Evolutionary conservation across 768 basidiomycete genomes (phyloP).

Genomic region (Trametes maxima): DNA sequence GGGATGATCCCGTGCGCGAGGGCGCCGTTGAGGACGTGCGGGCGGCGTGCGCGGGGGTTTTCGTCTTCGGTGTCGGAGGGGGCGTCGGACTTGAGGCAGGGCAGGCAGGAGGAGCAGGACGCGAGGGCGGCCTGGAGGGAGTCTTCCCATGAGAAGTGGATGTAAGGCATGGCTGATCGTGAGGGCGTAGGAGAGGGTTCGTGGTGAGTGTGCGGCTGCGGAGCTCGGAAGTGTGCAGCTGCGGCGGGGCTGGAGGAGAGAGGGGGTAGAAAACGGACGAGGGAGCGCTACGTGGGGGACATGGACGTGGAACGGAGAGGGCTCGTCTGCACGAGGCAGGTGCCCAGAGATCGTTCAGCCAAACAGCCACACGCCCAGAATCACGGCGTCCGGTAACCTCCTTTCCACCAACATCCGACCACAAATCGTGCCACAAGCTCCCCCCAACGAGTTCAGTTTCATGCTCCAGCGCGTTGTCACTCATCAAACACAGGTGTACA

Average conservation of each 20-base stretch:
- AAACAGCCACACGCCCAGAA: background rate
- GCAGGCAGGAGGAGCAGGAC: constrained; percentile 62
- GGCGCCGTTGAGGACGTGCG: constrained; percentile 7
- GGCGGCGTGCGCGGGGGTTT: constrained; percentile 18
- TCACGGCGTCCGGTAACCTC: constrained; percentile 6
- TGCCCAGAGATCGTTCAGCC: background rate
- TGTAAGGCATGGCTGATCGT: constrained; percentile 19
- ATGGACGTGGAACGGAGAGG: background rate
- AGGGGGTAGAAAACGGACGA: background rate
- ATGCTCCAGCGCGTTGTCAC: background rate
- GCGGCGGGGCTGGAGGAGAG: background rate
- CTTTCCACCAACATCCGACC: background rate
- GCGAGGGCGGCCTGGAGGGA: constrained; percentile 56
- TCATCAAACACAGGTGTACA: background rate
- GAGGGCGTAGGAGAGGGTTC: background rate
- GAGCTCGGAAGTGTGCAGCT: too few species aligned
- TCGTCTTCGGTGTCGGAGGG: constrained; percentile 41
- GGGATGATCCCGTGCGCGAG: constrained; percentile 21
- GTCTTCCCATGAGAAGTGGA: constrained; percentile 64
- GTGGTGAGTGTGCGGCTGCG: background rate
- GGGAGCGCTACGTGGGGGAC: constrained; percentile 5
- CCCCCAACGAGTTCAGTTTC: background rate
- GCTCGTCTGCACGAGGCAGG: background rate
- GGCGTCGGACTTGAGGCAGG: constrained; percentile 48
- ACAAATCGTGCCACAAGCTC: background rate